Evolutionary conservation across 2,329 filamentous ascomycete species (phyloP), one percentile per base, ranked within the genome.

Genomic region (Exophiala spinifera): DNA sequence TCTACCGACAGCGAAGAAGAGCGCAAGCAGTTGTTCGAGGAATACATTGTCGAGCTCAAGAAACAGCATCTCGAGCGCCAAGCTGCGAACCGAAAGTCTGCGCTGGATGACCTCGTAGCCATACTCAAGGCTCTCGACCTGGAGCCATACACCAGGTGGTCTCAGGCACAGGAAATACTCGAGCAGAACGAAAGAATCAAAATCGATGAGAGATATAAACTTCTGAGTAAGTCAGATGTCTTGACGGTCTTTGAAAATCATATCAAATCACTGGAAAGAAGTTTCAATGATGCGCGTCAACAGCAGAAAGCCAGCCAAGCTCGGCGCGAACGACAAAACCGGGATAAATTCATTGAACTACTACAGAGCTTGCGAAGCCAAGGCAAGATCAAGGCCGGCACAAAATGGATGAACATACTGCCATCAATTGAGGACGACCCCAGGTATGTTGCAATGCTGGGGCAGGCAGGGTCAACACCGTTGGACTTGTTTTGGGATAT

Each of bases 401-500:
- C 85, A 54, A 96, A 95, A 71, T 99, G 94, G 94, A 88, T 81
- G 71, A 82, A 91, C 55, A 79, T 97, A 60, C 78, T 87, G 62
- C 83, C 87, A 0, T 69, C 87, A 45, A 81, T 99, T 63, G 82
- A 88, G 64, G 78, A 88, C 51, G 94, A 99, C 66, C 81, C 86
- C 45, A 88, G 91, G 62, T 97, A 96, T 72, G 80, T 78, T 64
- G 85, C 84, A 60, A 90, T 96, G 78, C 81, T 91, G 56, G 91
- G 91, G 48, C 89, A 95, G 67, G 74, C 82, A 55, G 91, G 92
- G 52, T 96, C 91, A 3, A 88, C 84, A 3, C 89, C 94, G 13
- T 80, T 96, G 61, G 91, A 97, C 66, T 78, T 99, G 5, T 97
- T 99, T 75, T 96, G 92, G 90, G 94, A 99, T 69, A 78, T 91